phyloP scores from a whole-genome alignment of 257 asterid genomes.

The Rauvolfia tetraphylla region DNA sequence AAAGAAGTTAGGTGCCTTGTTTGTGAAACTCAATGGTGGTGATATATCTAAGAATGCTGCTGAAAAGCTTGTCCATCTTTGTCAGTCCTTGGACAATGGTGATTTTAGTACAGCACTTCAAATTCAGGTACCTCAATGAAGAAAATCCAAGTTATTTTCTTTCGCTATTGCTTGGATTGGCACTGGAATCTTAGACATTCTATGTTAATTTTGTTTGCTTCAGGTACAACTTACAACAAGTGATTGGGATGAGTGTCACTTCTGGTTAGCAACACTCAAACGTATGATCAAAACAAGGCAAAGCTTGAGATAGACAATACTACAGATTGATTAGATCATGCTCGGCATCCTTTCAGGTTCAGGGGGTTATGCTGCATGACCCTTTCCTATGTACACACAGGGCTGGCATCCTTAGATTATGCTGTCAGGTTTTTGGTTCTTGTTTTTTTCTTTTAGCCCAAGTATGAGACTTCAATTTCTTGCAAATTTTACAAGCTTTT shows the following conservation, averaged over 20 bases:
- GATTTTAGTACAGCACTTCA: slow-evolving; percentile 80
- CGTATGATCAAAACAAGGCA: slow-evolving; percentile 90
- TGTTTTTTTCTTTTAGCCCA: slow-evolving; percentile 13
- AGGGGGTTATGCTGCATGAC: slow-evolving; percentile 27
- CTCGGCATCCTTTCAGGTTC: slow-evolving; percentile 8
- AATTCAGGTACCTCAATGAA: slow-evolving; percentile 59
- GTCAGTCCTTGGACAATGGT: slow-evolving; percentile 83
- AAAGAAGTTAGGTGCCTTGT: slow-evolving; percentile 77
- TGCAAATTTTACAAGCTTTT: slow-evolving; percentile 36
- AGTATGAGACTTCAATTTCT: slow-evolving; percentile 19
- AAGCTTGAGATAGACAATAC: slow-evolving; percentile 52
- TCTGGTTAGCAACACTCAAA: slow-evolving; percentile 85
- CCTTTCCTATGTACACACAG: slow-evolving; percentile 39
- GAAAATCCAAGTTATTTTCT: neutral
- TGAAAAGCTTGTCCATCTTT: slow-evolving; percentile 84
- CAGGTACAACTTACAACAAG: slow-evolving; percentile 89
- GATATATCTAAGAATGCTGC: slow-evolving; percentile 91
- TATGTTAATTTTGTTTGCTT: slow-evolving; percentile 11
- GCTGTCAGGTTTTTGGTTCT: slow-evolving; percentile 26
- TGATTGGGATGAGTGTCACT: slow-evolving; percentile 99
- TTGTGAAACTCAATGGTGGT: slow-evolving; percentile 73
- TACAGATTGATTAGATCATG: neutral
- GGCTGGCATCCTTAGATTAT: slow-evolving; percentile 34
- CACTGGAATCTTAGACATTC: neutral
- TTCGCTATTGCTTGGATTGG: neutral